Base-by-base conservation (phyloP, 148 eudicot genomes). In the Dysphania ambrosioides region DNA sequence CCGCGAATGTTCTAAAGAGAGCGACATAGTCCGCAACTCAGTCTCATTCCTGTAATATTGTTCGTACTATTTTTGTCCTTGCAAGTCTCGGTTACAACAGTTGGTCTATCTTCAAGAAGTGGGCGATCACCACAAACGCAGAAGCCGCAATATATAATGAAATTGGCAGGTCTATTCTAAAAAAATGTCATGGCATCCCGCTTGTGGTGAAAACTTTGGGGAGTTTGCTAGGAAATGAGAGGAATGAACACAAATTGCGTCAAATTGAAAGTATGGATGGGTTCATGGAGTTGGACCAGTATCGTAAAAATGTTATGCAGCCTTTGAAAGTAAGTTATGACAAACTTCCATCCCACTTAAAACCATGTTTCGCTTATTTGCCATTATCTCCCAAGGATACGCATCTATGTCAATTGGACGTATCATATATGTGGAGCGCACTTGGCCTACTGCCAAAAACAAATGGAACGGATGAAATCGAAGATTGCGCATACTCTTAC, bases 131-230 rank as follows among this genome's bases (percentile, higher is more conserved):
- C n/a, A n/a, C n/a, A n/a, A n/a, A n/a, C n/a, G n/a, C n/a, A n/a
- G n/a, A n/a, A n/a, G n/a, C n/a, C n/a, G n/a, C n/a, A n/a, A n/a
- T n/a, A n/a, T n/a, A n/a, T n/a, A n/a, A 51, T 3, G 23, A 32
- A 18, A 74, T 81, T 24, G 87, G 86, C 12, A 62, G 12, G 23
- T 40, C 67, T 0, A 81, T 81, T 30, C 77, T 77, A 5, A 12
- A 73, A 6, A 87, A 77, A 30, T 87, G 87, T 63, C 35, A 31
- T 32, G 84, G 88, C 18, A 72, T 85, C 55, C 88, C 88, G 15
- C 71, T 85, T 35, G 85, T 82, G 42, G 88, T 76, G 4, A 65
- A 78, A 63, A 65, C 53, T 11, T 57, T 85, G 18, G 88, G 79
- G 47, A 68, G 70, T 74, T 36, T 78, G 18, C 66, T 75, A 38